A percentile compares a stretch with the other conserved stretches of the same genome.
phyloP scores from a whole-genome alignment of 202 grass and related monocot species.

The Thinopyrum obtusiflorum region DNA sequence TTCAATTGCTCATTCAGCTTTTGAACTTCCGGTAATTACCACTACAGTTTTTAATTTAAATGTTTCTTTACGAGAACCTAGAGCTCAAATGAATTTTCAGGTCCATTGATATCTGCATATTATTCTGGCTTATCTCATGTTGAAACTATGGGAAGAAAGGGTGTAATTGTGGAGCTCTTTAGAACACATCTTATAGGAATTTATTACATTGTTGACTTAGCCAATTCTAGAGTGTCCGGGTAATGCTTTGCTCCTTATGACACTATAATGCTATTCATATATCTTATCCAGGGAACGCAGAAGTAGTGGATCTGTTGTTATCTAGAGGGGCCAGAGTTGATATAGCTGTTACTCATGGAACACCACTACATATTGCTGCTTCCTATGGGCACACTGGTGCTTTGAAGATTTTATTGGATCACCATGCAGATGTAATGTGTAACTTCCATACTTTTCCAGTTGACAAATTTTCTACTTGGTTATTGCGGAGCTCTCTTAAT shows the following conservation, averaged over 20 bases:
- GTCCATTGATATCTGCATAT: neutral
- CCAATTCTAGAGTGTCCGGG: neutral
- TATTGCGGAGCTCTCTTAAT: neutral
- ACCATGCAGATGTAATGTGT: constrained; percentile 32
- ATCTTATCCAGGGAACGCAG: neutral
- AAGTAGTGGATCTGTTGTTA: neutral
- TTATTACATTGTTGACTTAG: neutral
- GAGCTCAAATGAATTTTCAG: neutral
- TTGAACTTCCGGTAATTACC: neutral
- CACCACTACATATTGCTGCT: constrained; percentile 36
- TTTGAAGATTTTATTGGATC: constrained; percentile 32
- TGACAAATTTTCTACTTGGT: neutral
- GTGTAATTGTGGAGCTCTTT: neutral
- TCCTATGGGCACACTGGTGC: constrained; percentile 12
- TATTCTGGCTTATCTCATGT: neutral
- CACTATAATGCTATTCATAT: neutral
- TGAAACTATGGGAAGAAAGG: neutral
- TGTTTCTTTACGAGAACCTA: neutral
- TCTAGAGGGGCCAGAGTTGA: constrained; percentile 34
- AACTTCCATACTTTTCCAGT: neutral
- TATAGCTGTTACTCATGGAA: constrained; percentile 17
- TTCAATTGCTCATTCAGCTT: neutral
- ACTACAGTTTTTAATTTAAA: neutral
- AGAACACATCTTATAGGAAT: neutral
- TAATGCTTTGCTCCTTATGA: neutral